Evolutionary conservation across 441 rosid genomes (phyloP), one percentile per base, ranked within the genome.

Genomic region (Jatropha podagrica): DNA sequence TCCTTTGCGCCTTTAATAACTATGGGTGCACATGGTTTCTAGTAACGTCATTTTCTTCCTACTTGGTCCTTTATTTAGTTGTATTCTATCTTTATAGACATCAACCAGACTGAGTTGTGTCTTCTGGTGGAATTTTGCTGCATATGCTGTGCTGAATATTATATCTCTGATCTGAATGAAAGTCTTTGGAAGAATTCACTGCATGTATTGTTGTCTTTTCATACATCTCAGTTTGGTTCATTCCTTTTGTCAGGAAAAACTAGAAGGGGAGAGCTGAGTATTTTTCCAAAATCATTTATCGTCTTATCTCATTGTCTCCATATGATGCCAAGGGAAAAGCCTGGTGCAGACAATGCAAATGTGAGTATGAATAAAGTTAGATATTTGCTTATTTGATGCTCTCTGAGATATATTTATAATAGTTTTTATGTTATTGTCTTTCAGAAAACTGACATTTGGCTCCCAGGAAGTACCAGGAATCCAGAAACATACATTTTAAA

Each of bases 261-360:
- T 59, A 94, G 91, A 79, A 89, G 90, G 59, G 98, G 97, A 14
- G 98, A 94, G 79, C 81, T 92, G 67, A 94, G 95, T 81, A 86
- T 94, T 64, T 90, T 92, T 72, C 97, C 98, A 4, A 81, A 41
- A 75, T 77, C 85, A 54, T 86, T 94, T 73, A 49, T 48, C 0
- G 89, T 86, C 26, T 75, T 94, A 69, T 92, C 98, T 44, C 90
- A 94, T 82, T 92, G 97, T 83, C 90, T 92, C 68, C 96, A 94
- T 75, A 92, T 92, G 97, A 81, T 94, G 91, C 97, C 98, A 0
- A 88, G 91, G 83, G 91, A 90, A 83, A 91, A 90, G 75, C 82
- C 91, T 44, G 84, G 78, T 72, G 79, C 85, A 51, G 89, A 87
- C 44, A 83, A 66, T 81, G 78, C 89, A 48, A 80, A 44, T 79